phyloP scores from a whole-genome alignment of 495 filamentous ascomycete species.

The Hyphodiscus hymeniophilus region DNA sequence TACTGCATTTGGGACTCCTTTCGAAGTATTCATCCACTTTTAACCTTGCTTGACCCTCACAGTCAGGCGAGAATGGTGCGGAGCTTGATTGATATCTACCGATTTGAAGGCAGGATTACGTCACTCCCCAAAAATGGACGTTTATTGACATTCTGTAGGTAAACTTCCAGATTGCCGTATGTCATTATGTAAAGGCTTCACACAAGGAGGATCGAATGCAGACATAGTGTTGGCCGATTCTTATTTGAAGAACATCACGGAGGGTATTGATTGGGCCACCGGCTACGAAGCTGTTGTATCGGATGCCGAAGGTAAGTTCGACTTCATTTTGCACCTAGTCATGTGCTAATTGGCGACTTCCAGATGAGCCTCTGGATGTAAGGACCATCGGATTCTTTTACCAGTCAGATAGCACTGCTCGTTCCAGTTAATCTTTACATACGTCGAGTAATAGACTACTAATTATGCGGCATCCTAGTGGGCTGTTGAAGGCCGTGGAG shows the following conservation, averaged over 20 bases:
- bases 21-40: slow-evolving; percentile 60
- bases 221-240: slow-evolving; percentile 71
- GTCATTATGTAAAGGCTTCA: slow-evolving; percentile 49
- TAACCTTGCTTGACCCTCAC: slow-evolving; percentile 61
- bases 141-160: slow-evolving; percentile 17
- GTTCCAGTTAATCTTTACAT: too few species aligned
- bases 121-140: neutral
- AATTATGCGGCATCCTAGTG: too few species aligned
- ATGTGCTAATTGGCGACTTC: too few species aligned
- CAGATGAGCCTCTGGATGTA: slow-evolving; percentile 30
- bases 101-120: slow-evolving; percentile 53
- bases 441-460: too few species aligned
- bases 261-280: slow-evolving; percentile 58
- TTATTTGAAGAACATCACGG: slow-evolving; percentile 61
- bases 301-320: slow-evolving; percentile 48
- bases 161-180: slow-evolving; percentile 30
- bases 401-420: too few species aligned
- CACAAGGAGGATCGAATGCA: slow-evolving; percentile 64
- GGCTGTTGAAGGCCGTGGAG: slow-evolving; percentile 63
- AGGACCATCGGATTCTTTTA: too few species aligned
- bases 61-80: slow-evolving; percentile 62
- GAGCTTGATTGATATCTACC: slow-evolving; percentile 63
- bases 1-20: slow-evolving; percentile 77
- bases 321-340: too few species aligned
- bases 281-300: slow-evolving; percentile 63